Conservation (phyloP, 805 yeast species). For the Lachancea fermentati region DNA sequence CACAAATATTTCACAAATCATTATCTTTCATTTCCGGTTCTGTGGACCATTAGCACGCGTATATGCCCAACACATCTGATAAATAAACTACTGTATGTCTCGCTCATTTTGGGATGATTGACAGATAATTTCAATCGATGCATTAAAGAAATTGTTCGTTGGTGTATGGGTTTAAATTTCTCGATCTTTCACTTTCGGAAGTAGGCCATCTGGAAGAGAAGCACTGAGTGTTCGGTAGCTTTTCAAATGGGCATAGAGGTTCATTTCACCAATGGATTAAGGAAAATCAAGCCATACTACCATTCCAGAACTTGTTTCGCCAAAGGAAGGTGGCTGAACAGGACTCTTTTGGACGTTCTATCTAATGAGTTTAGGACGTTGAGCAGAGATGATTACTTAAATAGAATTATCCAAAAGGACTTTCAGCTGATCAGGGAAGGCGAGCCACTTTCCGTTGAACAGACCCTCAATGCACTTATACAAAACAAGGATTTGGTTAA, state of each 20-base stretch:
- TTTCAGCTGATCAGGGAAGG: conserved; percentile 20
- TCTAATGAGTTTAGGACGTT: conserved; percentile 34
- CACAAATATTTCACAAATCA: too few relatives aligned
- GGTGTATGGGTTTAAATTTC: too few relatives aligned
- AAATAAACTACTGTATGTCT: too few relatives aligned
- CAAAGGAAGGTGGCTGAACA: conserved; percentile 42
- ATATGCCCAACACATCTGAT: too few relatives aligned
- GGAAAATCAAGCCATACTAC: conserved; percentile 40
- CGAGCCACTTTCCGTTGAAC: conserved; percentile 11
- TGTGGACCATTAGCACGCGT: too few relatives aligned
- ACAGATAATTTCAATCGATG: too few relatives aligned
- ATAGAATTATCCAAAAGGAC: conserved; percentile 17
- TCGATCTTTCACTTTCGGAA: too few relatives aligned
- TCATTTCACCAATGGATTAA: conserved; percentile 30
- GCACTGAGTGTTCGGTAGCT: too few relatives aligned
- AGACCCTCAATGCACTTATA: conserved; percentile 14
- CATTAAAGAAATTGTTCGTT: too few relatives aligned
- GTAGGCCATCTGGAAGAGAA: too few relatives aligned
- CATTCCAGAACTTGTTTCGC: conserved; percentile 34
- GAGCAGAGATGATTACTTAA: conserved; percentile 16
- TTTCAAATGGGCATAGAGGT: conserved; percentile 18
- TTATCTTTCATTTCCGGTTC: too few relatives aligned
- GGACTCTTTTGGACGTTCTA: conserved; percentile 36
- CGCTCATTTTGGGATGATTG: too few relatives aligned
- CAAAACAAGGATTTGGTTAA: conserved; percentile 25